phyloP scores from a whole-genome alignment of 768 basidiomycete species.

The Clavaria fumosa region DNA sequence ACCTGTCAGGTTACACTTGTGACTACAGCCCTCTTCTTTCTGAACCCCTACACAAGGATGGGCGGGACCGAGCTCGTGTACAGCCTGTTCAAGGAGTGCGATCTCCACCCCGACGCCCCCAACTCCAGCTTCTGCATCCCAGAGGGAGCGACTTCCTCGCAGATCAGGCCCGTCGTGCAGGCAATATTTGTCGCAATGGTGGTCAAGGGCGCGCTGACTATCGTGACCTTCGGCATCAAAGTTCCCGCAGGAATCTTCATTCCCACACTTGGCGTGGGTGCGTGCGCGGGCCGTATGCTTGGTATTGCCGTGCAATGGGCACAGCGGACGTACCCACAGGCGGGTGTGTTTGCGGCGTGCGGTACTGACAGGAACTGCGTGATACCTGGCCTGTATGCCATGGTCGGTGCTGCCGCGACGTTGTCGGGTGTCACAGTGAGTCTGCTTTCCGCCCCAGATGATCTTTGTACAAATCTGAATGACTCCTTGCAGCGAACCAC shows the following conservation, averaged over 20 bases:
- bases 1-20: conserved; percentile 55
- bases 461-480: conserved; percentile 1
- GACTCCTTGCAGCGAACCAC: conserved; percentile 48
- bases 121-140: conserved; percentile 59
- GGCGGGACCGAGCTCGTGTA: conserved; percentile 92
- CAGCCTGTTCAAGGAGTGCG: conserved; percentile 81
- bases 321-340: conserved; percentile 45
- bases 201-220: conserved; percentile 65
- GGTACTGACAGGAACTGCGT: conserved; percentile 55
- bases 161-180: conserved; percentile 46
- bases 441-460: conserved; percentile 1
- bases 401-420: conserved; percentile 91
- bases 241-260: conserved; percentile 93
- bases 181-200: conserved; percentile 64
- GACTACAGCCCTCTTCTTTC: conserved; percentile 67
- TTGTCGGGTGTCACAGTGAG: conserved; percentile 90
- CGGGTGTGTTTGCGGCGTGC: conserved; percentile 51
- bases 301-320: conserved; percentile 71
- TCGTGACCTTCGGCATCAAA: conserved; percentile 89
- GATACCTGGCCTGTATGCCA: conserved; percentile 83
- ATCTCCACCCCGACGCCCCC: conserved; percentile 33
- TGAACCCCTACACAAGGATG: conserved; percentile 86
- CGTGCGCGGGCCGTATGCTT: conserved; percentile 78
- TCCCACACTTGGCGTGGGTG: conserved; percentile 87
- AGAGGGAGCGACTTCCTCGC: conserved; percentile 36